These are phyloP conservation scores for Komagataella kurtzmanii DNA, from an alignment of 805 yeast species.

Conservation along the genomic window DNA sequence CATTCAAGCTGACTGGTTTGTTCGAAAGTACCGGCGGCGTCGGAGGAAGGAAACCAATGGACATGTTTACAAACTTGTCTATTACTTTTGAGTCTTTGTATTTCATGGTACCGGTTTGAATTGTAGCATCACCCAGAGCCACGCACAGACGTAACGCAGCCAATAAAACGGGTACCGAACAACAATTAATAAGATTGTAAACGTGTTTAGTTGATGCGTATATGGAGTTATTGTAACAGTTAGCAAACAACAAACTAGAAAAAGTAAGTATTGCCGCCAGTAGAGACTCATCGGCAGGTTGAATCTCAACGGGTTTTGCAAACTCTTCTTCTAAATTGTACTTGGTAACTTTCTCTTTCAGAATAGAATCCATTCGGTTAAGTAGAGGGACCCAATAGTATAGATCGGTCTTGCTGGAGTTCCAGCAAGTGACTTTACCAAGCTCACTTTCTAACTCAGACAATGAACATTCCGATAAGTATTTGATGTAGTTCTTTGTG, in stretches of 20 bases:
- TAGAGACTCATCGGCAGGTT: slow-evolving; percentile 28
- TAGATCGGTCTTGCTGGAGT: slow-evolving; percentile 34
- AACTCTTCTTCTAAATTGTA: slow-evolving; percentile 35
- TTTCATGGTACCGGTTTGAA: not conserved
- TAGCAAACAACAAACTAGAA: slow-evolving; percentile 48
- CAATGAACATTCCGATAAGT: not conserved
- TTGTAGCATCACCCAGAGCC: slow-evolving; percentile 32
- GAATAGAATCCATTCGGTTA: slow-evolving; percentile 59
- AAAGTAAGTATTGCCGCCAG: slow-evolving; percentile 44
- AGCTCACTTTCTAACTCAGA: not conserved
- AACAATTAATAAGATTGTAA: slow-evolving; percentile 41
- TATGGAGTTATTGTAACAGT: slow-evolving; percentile 53
- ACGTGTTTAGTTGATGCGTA: slow-evolving; percentile 58
- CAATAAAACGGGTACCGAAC: slow-evolving; percentile 44
- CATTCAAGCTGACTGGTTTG: slow-evolving; percentile 1
- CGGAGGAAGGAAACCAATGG: slow-evolving; percentile 24
- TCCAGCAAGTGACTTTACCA: slow-evolving; percentile 14
- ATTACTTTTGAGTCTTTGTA: slow-evolving; percentile 12
- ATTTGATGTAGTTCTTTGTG: not conserved
- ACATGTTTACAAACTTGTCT: slow-evolving; percentile 34
- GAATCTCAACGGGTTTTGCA: slow-evolving; percentile 32
- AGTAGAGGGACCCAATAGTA: slow-evolving; percentile 67
- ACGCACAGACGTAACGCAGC: slow-evolving; percentile 49
- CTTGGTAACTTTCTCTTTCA: slow-evolving; percentile 38
- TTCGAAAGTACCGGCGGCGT: slow-evolving; percentile 22